Conservation (phyloP, 129 eudicot genomes). For the sunflower (Helianthus annuus) region HanXRQr2.0-SUNRISE NC_035440.2:9846575-9847074, state of each 20-base stretch:
- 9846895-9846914: slow-evolving; percentile 36
- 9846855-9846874: slow-evolving; percentile 48
- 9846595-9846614: slow-evolving; percentile 95
- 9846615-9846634: slow-evolving; percentile 60
- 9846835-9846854: slow-evolving; percentile 45
- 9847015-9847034: slow-evolving; percentile 37
- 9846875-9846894: slow-evolving; percentile 31
- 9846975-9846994: slow-evolving; percentile 26
- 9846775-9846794: slow-evolving; percentile 51
- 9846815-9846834: slow-evolving; percentile 41
- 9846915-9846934: slow-evolving; percentile 38
- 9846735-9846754: slow-evolving; percentile 49
- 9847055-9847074: slow-evolving; percentile 35
- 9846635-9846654: slow-evolving; percentile 61
- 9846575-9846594: slow-evolving; percentile 98
- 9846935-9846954: slow-evolving; percentile 32
- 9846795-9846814: slow-evolving; percentile 50
- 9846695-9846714: slow-evolving; percentile 51
- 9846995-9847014: slow-evolving; percentile 48
- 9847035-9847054: slow-evolving; percentile 37
- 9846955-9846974: slow-evolving; percentile 42
- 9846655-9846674: slow-evolving; percentile 49
- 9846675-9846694: slow-evolving; percentile 46
- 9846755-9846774: slow-evolving; percentile 60
- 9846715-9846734: slow-evolving; percentile 67